Conservation (phyloP, 2,329 filamentous ascomycete genomes). For the Rachicladosporium sp. region DNA sequence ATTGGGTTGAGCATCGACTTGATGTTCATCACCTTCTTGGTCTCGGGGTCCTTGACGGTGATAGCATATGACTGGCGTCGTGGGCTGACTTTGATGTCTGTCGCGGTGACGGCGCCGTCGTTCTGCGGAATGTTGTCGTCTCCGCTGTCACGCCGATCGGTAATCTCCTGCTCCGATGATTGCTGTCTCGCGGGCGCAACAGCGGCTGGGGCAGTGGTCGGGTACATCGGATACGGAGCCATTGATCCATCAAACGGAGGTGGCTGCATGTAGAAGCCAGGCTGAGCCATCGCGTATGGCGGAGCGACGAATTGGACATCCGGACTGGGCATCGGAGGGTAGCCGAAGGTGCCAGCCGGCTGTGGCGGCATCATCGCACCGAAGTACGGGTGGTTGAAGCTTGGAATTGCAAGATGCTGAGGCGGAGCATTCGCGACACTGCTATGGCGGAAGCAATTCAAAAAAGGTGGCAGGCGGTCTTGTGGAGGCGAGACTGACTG, state of each 20-base stretch:
- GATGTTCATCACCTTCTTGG: conserved; percentile 10
- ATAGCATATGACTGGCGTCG: conserved; percentile 19
- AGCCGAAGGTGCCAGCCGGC: background rate
- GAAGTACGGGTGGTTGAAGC: background rate
- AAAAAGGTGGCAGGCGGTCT: conserved; percentile 13
- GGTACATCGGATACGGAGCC: conserved; percentile 10
- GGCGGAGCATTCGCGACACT: conserved; percentile 1
- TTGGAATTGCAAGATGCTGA: conserved; percentile 1
- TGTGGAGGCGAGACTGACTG: conserved; percentile 12
- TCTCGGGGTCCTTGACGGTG: conserved; percentile 22
- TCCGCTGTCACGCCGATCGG: background rate
- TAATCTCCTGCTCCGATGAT: background rate
- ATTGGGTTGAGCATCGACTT: conserved; percentile 26
- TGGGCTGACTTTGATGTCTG: conserved; percentile 12
- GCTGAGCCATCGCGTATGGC: conserved; percentile 13
- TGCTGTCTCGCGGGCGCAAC: background rate
- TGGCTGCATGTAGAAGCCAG: conserved; percentile 16
- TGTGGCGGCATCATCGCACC: background rate
- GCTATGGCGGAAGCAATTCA: conserved; percentile 9
- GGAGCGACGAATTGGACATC: conserved; percentile 11
- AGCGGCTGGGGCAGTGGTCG: background rate
- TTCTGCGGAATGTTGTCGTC: conserved; percentile 12
- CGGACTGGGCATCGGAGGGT: conserved; percentile 6
- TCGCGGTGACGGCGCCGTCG: conserved; percentile 14
- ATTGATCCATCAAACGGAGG: conserved; percentile 20